These are phyloP conservation scores for Pogostemon cablin DNA, from an alignment of 257 asterid species.

Conservation along the genomic window DNA sequence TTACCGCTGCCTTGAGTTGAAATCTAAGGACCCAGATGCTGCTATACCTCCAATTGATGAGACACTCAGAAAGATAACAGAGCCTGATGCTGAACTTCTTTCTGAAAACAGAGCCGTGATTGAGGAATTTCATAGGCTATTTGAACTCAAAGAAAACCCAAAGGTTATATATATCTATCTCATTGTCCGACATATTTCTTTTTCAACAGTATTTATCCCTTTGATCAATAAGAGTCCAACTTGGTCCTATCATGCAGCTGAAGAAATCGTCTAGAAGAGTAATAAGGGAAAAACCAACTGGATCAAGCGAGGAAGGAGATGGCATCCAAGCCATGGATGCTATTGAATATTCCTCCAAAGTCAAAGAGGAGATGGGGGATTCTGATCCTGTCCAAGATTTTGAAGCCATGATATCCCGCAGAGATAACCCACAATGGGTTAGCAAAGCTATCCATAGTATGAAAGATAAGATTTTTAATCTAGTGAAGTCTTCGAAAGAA, in stretches of 20 bases:
- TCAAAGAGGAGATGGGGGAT: slow-evolving; percentile 71
- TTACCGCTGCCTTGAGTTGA: slow-evolving; percentile 76
- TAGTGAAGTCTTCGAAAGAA: slow-evolving; percentile 67
- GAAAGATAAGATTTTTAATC: slow-evolving; percentile 61
- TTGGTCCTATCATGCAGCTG: slow-evolving; percentile 56
- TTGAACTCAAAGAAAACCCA: slow-evolving; percentile 89
- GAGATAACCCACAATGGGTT: slow-evolving; percentile 88
- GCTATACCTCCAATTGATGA: slow-evolving; percentile 86
- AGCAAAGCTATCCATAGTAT: slow-evolving; percentile 68
- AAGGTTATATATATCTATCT: slow-evolving; percentile 53
- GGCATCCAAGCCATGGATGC: slow-evolving; percentile 58
- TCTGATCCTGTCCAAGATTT: slow-evolving; percentile 81
- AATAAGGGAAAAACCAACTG: slow-evolving; percentile 67
- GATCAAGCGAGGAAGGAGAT: slow-evolving; percentile 64
- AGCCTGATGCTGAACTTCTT: slow-evolving; percentile 73
- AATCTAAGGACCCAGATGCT: slow-evolving; percentile 77
- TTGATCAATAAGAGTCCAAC: slow-evolving; percentile 22
- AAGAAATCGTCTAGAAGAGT: slow-evolving; percentile 79
- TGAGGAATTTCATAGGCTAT: slow-evolving; percentile 62
- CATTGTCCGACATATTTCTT: slow-evolving; percentile 13
- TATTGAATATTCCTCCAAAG: slow-evolving; percentile 50
- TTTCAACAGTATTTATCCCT: not conserved
- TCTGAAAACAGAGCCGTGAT: slow-evolving; percentile 54
- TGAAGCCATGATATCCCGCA: slow-evolving; percentile 81
- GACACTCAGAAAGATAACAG: slow-evolving; percentile 74